Evolutionary conservation across 441 rosid genomes (phyloP).

Genomic region (Pelargonium cotyledonis): DNA sequence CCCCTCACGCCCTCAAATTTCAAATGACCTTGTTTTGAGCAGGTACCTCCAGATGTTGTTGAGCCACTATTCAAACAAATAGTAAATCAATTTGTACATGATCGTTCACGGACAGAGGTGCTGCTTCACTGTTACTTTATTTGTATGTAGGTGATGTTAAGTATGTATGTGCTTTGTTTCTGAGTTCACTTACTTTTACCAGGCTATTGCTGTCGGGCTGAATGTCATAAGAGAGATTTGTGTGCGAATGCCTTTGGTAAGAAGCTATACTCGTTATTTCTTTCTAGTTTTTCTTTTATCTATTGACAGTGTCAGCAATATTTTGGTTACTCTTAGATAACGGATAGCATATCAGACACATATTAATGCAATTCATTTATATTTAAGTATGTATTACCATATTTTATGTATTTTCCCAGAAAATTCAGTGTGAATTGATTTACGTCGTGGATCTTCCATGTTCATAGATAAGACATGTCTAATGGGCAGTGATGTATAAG

Average conservation of each 20-base stretch:
- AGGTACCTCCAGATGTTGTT: conserved; percentile 97
- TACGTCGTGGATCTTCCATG: no score
- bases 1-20: neutral
- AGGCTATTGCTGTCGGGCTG: conserved; percentile 90
- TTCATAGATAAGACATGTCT: no score
- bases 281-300: neutral
- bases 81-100: conserved; percentile 89
- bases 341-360: no score
- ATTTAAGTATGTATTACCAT: no score
- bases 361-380: no score
- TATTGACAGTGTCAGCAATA: neutral
- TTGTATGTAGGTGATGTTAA: neutral
- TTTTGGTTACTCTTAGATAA: neutral
- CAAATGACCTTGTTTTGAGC: conserved; percentile 16
- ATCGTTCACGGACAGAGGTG: conserved; percentile 87
- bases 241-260: conserved; percentile 84
- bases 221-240: conserved; percentile 91
- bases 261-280: conserved; percentile 5
- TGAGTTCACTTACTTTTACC: conserved; percentile 17
- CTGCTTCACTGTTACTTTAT: conserved; percentile 15
- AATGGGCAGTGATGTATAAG: no score
- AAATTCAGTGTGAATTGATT: no score
- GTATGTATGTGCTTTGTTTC: neutral
- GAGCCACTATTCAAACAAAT: conserved; percentile 88
- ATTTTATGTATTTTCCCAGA: no score